Evolutionary conservation across 169 alveolate genomes (phyloP).

Genomic region (Plasmodium ovale): DNA sequence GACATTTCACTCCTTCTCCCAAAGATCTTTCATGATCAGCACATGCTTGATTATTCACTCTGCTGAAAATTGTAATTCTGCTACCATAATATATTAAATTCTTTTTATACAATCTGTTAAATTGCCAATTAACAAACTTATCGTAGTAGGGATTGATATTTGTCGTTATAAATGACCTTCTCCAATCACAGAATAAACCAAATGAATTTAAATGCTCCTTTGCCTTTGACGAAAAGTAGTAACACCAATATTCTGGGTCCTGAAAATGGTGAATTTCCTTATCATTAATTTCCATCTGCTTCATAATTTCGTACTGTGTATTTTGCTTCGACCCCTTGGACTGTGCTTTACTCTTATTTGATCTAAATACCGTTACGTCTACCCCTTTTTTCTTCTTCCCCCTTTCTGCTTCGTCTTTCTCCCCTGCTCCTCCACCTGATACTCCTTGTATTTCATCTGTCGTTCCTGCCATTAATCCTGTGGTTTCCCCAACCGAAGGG

Average conservation of each 20-base stretch:
- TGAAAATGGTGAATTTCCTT: slow-evolving; percentile 95
- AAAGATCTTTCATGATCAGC: slow-evolving; percentile 97
- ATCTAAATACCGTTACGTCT: slow-evolving; percentile 83
- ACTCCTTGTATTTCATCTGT: background rate
- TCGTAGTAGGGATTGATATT: slow-evolving; percentile 98
- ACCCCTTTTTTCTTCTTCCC: background rate
- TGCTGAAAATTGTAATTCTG: slow-evolving; percentile 94
- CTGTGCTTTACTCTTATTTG: slow-evolving; percentile 89
- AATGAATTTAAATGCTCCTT: slow-evolving; percentile 91
- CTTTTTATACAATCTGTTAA: slow-evolving; percentile 91
- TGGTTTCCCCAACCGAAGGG: background rate
- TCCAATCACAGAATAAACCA: slow-evolving; percentile 95
- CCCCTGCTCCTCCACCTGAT: background rate
- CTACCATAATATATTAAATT: slow-evolving; percentile 87
- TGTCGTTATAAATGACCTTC: slow-evolving; percentile 99
- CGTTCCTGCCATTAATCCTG: background rate
- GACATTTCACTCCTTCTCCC: slow-evolving; percentile 92
- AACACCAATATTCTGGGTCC: slow-evolving; percentile 97
- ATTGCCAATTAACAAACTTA: slow-evolving; percentile 97
- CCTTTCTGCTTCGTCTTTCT: background rate
- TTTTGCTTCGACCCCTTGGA: slow-evolving; percentile 90
- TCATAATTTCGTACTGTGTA: slow-evolving; percentile 93
- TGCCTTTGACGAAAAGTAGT: slow-evolving; percentile 97
- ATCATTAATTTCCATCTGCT: slow-evolving; percentile 93
- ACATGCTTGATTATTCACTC: slow-evolving; percentile 96